A percentile compares a stretch with the other conserved stretches of the same genome.
phyloP scores from a whole-genome alignment of 2,329 filamentous ascomycete species.

The Aureobasidium musti region DNA sequence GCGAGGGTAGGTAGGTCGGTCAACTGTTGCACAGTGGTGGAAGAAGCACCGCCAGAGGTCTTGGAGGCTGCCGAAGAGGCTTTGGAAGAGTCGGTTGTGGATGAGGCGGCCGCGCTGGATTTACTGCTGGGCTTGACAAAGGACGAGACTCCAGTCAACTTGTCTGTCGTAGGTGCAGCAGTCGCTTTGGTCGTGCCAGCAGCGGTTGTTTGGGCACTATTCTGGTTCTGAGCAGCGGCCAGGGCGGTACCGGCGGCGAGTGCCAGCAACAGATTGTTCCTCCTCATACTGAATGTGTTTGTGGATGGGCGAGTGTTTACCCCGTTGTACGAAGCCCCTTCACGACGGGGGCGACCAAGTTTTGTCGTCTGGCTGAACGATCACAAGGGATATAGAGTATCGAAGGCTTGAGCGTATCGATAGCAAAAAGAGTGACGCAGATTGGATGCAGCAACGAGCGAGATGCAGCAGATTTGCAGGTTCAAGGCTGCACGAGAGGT shows the following conservation, averaged over 20 bases:
- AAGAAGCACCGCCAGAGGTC: background rate
- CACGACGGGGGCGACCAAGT: background rate
- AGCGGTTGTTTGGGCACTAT: conserved; percentile 2
- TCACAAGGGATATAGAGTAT: background rate
- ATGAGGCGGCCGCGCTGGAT: background rate
- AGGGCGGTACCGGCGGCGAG: conserved; percentile 8
- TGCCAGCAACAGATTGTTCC: conserved; percentile 3
- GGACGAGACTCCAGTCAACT: conserved; percentile 15
- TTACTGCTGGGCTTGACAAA: conserved; percentile 11
- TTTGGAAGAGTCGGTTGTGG: background rate
- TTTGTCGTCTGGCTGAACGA: background rate
- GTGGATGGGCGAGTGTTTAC: conserved; percentile 16
- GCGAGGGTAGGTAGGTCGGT: conserved; percentile 57
- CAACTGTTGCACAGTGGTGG: conserved; percentile 34
- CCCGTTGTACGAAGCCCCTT: background rate
- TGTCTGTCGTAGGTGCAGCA: conserved; percentile 6
- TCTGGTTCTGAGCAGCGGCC: conserved; percentile 22
- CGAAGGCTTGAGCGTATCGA: background rate
- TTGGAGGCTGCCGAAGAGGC: conserved; percentile 17
- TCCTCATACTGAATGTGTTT: conserved; percentile 16
- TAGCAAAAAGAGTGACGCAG: conserved; percentile 12
- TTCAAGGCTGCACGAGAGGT: background rate
- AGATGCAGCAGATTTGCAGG: conserved; percentile 25
- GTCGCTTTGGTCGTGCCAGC: conserved; percentile 1
- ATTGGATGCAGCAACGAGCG: background rate